Base-by-base conservation (phyloP, 257 asterid genomes). In the Ilex asprella region DNA sequence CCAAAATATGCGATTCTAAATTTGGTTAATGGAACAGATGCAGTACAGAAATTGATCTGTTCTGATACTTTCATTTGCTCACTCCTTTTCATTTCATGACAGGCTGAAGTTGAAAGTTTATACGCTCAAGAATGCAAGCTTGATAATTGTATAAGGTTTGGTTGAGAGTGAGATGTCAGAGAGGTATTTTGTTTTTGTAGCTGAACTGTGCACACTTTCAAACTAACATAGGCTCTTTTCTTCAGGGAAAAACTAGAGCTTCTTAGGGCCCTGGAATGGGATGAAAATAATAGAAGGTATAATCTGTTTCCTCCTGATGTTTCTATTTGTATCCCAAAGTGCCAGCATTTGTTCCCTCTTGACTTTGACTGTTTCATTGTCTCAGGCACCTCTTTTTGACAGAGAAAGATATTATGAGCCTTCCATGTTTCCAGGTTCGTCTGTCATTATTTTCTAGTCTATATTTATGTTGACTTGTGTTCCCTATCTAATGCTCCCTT, bases 111-210 rank as follows among this genome's bases (percentile, higher is more conserved):
- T 71, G 87, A 79, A 68, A 46, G 7, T 69, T 63, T 87, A 62
- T 39, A 55, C 64, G 80, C 76, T 56, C 88, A 81, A 76, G 95
- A 87, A 32, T 51, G 56, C 67, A 73, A 67, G 70, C 82, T 87
- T 70, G 92, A 87, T 73, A 60, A 82, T 54, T 63, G 72, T 76
- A 83, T 90, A 82, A 90, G 95, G 97, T 90, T 62, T 69, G 74
- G 30, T 58, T 55, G 21, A 30, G 41, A 3, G 62, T 31, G 60
- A 59, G 16, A 56, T 50, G 41, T 6, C 13, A 49, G 60, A 57
- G 63, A 46, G 27, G 39, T 31, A 58, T 35, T 11, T 56, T 39
- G 54, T 49, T 11, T 12, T 51, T 68, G 32, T 50, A 50, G 56
- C 41, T 60, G 59, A 64, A 61, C 54, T 39, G 54, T 61, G 73